Percentiles rank a stretch among this genome's conserved stretches.
These are phyloP conservation scores for Linanthus parryae DNA, from an alignment of 148 eudicot species.

Conservation along the genomic window DNA sequence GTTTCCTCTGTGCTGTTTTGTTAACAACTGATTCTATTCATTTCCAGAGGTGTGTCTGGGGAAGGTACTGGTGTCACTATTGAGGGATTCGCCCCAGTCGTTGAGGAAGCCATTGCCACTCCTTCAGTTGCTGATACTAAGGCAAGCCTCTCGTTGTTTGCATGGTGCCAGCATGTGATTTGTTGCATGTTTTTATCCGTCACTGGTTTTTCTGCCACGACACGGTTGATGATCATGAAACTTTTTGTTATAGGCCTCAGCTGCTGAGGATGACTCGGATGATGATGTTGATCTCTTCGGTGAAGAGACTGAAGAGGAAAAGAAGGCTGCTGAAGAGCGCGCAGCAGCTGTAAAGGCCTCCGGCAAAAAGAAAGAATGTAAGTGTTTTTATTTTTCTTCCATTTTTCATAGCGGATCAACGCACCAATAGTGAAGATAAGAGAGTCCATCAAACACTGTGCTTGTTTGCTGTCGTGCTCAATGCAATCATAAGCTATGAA, in stretches of 20 bases:
- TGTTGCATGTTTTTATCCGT: background rate
- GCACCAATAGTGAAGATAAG: no score
- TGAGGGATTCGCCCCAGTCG: constrained; percentile 55
- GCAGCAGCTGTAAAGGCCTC: constrained; percentile 49
- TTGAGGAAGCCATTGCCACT: constrained; percentile 40
- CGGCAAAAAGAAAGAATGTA: constrained; percentile 56
- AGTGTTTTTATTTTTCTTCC: constrained; percentile 11
- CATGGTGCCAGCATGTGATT: background rate
- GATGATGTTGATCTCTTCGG: constrained; percentile 66
- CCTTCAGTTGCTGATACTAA: constrained; percentile 59
- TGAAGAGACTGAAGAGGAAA: constrained; percentile 74
- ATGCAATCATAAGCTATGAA: background rate
- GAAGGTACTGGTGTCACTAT: constrained; percentile 77
- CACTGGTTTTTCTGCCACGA: background rate
- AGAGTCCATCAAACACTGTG: no score
- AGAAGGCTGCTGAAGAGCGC: constrained; percentile 55
- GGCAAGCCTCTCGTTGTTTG: constrained; percentile 17
- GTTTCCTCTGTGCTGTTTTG: no score
- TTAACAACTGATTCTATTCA: background rate
- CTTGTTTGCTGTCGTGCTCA: background rate
- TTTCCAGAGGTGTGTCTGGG: constrained; percentile 65
- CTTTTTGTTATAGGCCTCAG: constrained; percentile 38
- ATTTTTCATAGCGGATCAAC: background rate
- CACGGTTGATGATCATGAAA: background rate
- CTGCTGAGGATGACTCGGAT: constrained; percentile 54